Evolutionary conservation across 768 basidiomycete genomes (phyloP).

Genomic region (Pisolithus orientalis): DNA sequence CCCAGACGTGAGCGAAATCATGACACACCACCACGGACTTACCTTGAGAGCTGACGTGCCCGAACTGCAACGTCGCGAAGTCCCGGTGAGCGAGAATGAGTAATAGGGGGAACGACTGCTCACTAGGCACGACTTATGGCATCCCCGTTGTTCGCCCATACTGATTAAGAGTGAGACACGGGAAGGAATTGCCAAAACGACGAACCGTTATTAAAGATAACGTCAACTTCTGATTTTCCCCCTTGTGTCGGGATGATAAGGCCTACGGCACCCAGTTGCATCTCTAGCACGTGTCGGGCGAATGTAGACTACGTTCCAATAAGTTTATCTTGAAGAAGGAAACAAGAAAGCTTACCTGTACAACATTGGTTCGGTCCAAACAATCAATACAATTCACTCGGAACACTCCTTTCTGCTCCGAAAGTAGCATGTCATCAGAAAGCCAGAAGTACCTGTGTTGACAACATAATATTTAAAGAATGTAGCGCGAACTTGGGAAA

Average conservation of each 20-base stretch:
- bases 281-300: slow-evolving; percentile 73
- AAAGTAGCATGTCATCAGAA: slow-evolving; percentile 60
- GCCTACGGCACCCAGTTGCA: slow-evolving; percentile 69
- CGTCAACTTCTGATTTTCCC: slow-evolving; percentile 57
- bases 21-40: slow-evolving; percentile 14
- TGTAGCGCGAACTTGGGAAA: background rate
- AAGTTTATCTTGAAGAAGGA: slow-evolving; percentile 1
- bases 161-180: slow-evolving; percentile 28
- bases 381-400: slow-evolving; percentile 96
- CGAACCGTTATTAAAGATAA: slow-evolving; percentile 74
- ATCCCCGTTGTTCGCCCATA: slow-evolving; percentile 99
- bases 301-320: slow-evolving; percentile 69
- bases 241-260: slow-evolving; percentile 49
- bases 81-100: background rate
- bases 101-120: slow-evolving; percentile 15
- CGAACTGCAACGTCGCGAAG: slow-evolving; percentile 47
- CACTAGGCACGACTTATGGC: slow-evolving; percentile 86
- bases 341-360: slow-evolving; percentile 49
- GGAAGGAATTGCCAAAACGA: background rate
- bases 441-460: slow-evolving; percentile 74
- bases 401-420: slow-evolving; percentile 81
- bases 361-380: slow-evolving; percentile 91
- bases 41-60: slow-evolving; percentile 96
- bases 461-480: background rate
- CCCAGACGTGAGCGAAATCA: background rate